Conservation (phyloP, 2,329 filamentous ascomycete species). For the Penicillium frequentans region DNA sequence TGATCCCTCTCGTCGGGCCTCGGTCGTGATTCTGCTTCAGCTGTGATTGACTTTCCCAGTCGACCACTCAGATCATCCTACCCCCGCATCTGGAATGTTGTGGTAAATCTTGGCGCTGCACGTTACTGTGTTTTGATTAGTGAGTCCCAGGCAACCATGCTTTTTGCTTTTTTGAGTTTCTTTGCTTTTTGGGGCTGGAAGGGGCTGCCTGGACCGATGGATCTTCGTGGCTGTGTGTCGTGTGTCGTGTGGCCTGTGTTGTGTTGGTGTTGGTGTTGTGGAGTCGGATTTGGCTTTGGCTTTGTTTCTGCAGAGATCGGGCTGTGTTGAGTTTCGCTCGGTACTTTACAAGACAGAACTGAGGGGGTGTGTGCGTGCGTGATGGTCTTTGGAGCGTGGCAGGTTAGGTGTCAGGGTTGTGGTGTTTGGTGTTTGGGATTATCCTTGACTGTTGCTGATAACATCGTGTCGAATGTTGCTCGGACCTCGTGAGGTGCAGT, state of each 20-base stretch:
- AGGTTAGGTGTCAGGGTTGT: neutral
- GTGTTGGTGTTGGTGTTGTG: neutral
- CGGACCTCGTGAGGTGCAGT: neutral
- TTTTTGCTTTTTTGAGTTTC: neutral
- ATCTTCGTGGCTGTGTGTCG: neutral
- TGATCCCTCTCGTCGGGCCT: neutral
- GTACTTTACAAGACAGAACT: neutral
- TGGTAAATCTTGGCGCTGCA: neutral
- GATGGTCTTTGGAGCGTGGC: neutral
- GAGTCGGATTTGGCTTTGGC: neutral
- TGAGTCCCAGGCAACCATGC: neutral
- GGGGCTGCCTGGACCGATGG: neutral
- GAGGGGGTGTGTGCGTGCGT: neutral
- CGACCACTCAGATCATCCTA: neutral
- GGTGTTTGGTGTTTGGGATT: neutral
- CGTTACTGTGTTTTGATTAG: neutral
- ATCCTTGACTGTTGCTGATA: neutral
- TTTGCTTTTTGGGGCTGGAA: neutral
- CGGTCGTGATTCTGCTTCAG: neutral
- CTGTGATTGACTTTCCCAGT: neutral
- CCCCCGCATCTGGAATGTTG: neutral
- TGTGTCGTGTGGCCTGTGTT: neutral
- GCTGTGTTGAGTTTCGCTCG: neutral
- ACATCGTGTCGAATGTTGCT: neutral
- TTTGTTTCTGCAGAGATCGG: neutral